Evolutionary conservation across 2,329 filamentous ascomycete species (phyloP), one percentile per base, ranked within the genome.

Genomic region (Colletotrichum sp.): DNA sequence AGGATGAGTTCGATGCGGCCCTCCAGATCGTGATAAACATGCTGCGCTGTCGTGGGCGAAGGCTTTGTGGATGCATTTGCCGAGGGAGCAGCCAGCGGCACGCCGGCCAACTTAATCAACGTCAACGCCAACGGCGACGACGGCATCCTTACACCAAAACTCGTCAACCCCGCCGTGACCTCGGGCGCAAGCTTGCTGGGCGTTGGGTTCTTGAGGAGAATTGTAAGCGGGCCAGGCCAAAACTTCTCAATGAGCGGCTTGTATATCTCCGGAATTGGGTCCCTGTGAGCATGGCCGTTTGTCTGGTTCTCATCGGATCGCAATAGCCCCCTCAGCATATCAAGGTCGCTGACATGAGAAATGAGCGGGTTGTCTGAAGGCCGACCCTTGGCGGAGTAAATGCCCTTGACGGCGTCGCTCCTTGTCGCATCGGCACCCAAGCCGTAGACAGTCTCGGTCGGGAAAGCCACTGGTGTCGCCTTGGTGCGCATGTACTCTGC

Each of bases 381-480:
- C 69, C 97, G 87, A 70, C 95, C 94, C 85, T 99, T 99, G 66
- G 95, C 95, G 27, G 91, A 88, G 83, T 97, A 99, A 77, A 99
- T 99, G n/a, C 95, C 96, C 80, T 90, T 92, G 8, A 98, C 96
- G 3, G 96, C 94, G 29, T 86, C 87, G 79, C 93, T 95, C 78
- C 95, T 91, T 31, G 96, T 98, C 13, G 97, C 97, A 85, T 98
- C 97, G 16, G 97, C 97, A n/a, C 95, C 97, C 9, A 99, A 89
- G 0, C 97, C 97, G 82, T 99, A 99, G 1, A 99, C 97, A 1
- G 97, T 99, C 85, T 99, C 97, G 0, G 97, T 99, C 1, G 97
- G 97, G 81, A 99, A 99, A 2, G 95, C 97, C 62, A 99, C 95
- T 6, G 97, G 97, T 5, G 89, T 89, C 80, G 94, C 89, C 66